Conservation (phyloP, 139 green algal genomes). For the Deuterostichococcus epilithicus region DNA sequence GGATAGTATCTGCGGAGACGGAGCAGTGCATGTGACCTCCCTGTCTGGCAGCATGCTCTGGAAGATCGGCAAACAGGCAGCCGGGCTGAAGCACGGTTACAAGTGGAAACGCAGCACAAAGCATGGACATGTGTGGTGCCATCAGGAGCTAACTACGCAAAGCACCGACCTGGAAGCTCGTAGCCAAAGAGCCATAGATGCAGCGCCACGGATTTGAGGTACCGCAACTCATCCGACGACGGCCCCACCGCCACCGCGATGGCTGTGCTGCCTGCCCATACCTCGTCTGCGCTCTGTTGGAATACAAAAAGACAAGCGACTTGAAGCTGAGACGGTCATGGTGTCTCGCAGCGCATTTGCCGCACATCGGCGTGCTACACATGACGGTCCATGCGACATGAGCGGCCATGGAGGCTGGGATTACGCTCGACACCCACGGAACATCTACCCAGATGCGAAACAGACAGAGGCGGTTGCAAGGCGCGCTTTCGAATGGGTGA, state of each 20-base stretch:
- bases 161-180: conserved; percentile 70
- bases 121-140: background rate
- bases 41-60: too few species aligned
- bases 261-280: conserved; percentile 23
- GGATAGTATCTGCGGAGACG: conserved; percentile 73
- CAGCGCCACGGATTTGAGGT: conserved; percentile 85
- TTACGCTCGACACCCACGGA: background rate
- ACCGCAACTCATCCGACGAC: conserved; percentile 68
- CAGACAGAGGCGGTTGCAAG: background rate
- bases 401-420: conserved; percentile 1
- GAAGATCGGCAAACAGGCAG: background rate
- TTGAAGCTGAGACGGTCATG: background rate
- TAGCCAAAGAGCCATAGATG: conserved; percentile 95
- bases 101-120: background rate
- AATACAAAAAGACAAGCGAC: background rate
- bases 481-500: background rate
- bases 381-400: too few species aligned
- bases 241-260: conserved; percentile 45
- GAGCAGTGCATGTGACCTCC: background rate
- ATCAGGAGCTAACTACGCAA: too few species aligned
- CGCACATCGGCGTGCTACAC: background rate
- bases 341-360: background rate
- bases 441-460: background rate
- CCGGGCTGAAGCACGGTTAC: background rate
- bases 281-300: background rate